These are phyloP conservation scores for Elaeagnus macrophylla DNA, from an alignment of 306 rosid species.

Conservation along the genomic window DNA sequence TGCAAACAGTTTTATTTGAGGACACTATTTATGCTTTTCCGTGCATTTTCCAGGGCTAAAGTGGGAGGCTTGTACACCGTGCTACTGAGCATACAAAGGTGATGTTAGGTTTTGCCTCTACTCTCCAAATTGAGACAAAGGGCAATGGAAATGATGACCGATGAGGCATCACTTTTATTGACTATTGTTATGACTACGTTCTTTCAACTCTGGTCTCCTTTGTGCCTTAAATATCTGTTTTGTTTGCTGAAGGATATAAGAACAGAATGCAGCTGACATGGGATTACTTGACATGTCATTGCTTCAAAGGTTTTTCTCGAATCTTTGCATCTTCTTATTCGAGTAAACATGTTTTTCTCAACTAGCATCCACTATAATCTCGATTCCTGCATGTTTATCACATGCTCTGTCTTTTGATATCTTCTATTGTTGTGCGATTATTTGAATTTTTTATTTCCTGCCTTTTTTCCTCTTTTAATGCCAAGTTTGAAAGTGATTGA, in stretches of 20 bases:
- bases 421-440: no score
- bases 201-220: constrained; percentile 39
- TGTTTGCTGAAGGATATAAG: constrained; percentile 38
- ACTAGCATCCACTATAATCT: constrained; percentile 20
- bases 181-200: constrained; percentile 29
- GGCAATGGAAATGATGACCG: constrained; percentile 32
- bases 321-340: constrained; percentile 22
- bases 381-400: constrained; percentile 11
- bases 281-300: constrained; percentile 35
- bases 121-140: constrained; percentile 32
- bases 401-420: constrained; percentile 1
- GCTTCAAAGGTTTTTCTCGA: constrained; percentile 26
- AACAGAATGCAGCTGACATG: constrained; percentile 36
- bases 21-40: constrained; percentile 46
- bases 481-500: no score
- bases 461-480: neutral
- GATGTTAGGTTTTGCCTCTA: constrained; percentile 32
- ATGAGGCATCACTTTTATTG: constrained; percentile 29
- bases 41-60: constrained; percentile 68
- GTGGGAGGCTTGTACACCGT: constrained; percentile 51
- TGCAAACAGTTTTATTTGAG: constrained; percentile 31
- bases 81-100: constrained; percentile 46
- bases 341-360: constrained; percentile 12
- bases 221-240: constrained; percentile 43
- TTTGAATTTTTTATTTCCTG: neutral